Conservation (phyloP, 805 yeast species). For the Candida xyloterini region DNA sequence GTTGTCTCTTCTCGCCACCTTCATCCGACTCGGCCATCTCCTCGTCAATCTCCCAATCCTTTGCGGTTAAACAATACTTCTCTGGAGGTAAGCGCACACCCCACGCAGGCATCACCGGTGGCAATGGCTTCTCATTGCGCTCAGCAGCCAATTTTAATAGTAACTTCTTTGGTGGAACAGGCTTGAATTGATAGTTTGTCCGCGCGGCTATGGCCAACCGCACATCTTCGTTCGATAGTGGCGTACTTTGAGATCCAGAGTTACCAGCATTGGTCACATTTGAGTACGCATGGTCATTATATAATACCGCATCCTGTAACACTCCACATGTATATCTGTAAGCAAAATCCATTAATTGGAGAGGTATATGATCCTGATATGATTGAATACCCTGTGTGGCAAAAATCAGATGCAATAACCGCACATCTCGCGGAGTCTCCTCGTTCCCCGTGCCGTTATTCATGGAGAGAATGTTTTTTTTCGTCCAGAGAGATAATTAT, state of each 20-base stretch:
- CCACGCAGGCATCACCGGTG: constrained; percentile 87
- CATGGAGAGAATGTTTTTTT: neutral
- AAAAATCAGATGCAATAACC: constrained; percentile 81
- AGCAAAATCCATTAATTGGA: constrained; percentile 97
- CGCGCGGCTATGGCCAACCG: constrained; percentile 90
- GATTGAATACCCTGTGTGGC: constrained; percentile 91
- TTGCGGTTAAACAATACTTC: constrained; percentile 87
- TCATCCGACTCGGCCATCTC: constrained; percentile 36
- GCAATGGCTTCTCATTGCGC: constrained; percentile 83
- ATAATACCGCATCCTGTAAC: constrained; percentile 82
- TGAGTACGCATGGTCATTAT: constrained; percentile 74
- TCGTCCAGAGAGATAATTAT: neutral
- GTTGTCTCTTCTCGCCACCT: neutral
- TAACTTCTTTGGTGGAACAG: constrained; percentile 91
- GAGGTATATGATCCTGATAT: constrained; percentile 93
- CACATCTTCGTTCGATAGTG: constrained; percentile 82
- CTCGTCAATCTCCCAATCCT: constrained; percentile 62
- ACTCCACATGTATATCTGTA: constrained; percentile 83
- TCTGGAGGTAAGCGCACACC: constrained; percentile 96
- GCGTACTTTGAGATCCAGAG: constrained; percentile 37
- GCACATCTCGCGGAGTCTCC: constrained; percentile 81
- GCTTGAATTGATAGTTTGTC: constrained; percentile 94
- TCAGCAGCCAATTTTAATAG: constrained; percentile 89
- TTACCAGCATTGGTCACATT: constrained; percentile 38
- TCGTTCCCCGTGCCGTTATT: constrained; percentile 5